Evolutionary conservation across 257 asterid species (phyloP), one percentile per base, ranked within the genome.

Genomic region (Lycium ferocissimum): DNA sequence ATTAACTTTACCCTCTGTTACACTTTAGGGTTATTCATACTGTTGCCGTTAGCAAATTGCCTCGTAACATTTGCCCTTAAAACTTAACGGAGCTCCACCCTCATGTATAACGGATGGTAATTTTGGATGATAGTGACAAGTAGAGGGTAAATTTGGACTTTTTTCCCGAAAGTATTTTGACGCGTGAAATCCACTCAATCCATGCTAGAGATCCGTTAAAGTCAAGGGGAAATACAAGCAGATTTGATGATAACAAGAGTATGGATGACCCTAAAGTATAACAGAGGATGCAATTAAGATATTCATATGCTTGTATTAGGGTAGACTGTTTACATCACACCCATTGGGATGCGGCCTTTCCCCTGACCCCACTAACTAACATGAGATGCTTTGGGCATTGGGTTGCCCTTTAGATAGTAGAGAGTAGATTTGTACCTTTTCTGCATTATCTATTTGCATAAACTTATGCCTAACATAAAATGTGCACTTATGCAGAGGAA

Each of bases 401-500:
- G 33, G 33, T 26, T 26, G 33, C 33, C 33, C 33, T 26, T 43
- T 2, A 0, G 43, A 18, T n/a, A 11, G 11, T n/a, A 13, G 20
- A 66, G 14, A 43, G 18, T 43, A 43, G 18, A 71, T 71, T 71
- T 71, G 9, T n/a, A 43, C 4, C 20, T 14, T 71, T 2, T 9
- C 0, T 11, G 17, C 5, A 2, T 43, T 43, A n/a, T 9, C 65
- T 17, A 18, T 58, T 58, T 58, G 65, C 65, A 58, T 1, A 15
- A 18, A 18, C 22, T 58, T 18, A 18, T 58, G 10, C 65, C 22
- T 75, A 75, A 11, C 70, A 47, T 76, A 54, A 14, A 18, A 6
- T 9, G 12, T 3, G 9, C 38, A 45, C 12, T 83, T 54, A 54
- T 83, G 87, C 92, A 94, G 98, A 92, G 96, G 67, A 92, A 82